Percentiles rank a stretch among this genome's conserved stretches.
Evolutionary conservation across 768 basidiomycete species (phyloP).

Genomic region (Phanerochaete carnosa): DNA sequence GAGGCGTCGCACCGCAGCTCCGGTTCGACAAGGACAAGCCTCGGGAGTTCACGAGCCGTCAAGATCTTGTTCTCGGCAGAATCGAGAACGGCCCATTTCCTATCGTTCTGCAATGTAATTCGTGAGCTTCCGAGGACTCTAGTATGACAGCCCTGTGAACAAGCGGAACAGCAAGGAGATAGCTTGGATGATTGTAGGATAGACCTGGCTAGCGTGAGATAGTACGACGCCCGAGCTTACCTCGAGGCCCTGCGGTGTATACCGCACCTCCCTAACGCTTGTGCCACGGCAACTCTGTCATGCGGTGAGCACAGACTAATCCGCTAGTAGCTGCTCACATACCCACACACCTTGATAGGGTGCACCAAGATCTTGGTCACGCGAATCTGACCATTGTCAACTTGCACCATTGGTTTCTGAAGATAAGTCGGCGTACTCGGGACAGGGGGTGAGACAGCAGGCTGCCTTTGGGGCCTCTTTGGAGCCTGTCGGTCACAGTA

Average conservation of each 20-base stretch:
- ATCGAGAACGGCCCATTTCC: conserved; percentile 69
- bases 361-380: conserved; percentile 34
- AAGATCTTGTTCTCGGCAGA: conserved; percentile 48
- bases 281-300: conserved; percentile 69
- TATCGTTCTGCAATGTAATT: conserved; percentile 51
- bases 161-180: no score
- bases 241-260: conserved; percentile 63
- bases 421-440: neutral
- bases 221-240: conserved; percentile 31
- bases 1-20: conserved; percentile 43
- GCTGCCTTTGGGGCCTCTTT: neutral
- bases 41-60: conserved; percentile 60
- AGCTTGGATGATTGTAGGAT: no score
- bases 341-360: conserved; percentile 57
- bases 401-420: neutral
- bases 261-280: conserved; percentile 52
- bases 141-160: no score
- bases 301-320: neutral
- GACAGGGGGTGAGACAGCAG: neutral
- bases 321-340: neutral
- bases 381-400: conserved; percentile 5
- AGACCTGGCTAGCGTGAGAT: neutral
- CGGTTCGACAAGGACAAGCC: conserved; percentile 72
- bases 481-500: neutral
- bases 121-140: neutral